Evolutionary conservation across 2,329 filamentous ascomycete genomes (phyloP), one percentile per base, ranked within the genome.

Genomic region (Akanthomyces muscarius): DNA sequence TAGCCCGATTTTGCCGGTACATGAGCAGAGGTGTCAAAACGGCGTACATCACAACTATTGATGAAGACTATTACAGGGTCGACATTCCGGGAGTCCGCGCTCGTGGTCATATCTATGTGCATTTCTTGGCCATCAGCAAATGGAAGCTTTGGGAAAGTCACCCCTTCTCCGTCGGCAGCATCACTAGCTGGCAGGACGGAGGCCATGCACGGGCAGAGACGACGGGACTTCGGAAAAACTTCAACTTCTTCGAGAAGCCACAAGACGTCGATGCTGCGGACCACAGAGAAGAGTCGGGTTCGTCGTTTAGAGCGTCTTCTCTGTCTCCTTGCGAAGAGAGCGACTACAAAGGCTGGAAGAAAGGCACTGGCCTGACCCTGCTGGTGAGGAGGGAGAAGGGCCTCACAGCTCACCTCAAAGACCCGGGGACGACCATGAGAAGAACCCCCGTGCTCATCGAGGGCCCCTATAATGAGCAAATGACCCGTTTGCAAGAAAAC

Each of bases 81-180:
- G 71, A 73, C 11, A 65, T 73, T 18, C 70, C 71, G 0, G 68
- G 66, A 0, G 65, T 72, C 1, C 55, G 66, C 4, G 65, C 65
- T 8, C 48, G 65, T 7, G 72, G 71, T 0, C 65, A 79, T 53
- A 69, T 70, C 30, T 73, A 71, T 21, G 63, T 67, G 14, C 71
- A 72, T 56, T 73, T 72, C 47, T 70, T 71, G 2, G 69, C 71
- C 0, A 53, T 73, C 0, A 70, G 67, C 1, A 53, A 47, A 11
- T 73, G 72, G 71, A 67, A 70, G 3, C 55, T 71, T 1, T 74
- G 72, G 72, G 72, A 74, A 41, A 72, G 69, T 8, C 72, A 74
- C 14, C 72, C 72, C 1, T 74, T 74, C 48, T 74, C 72, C 5
- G 67, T 73, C 1, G 66, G 70, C 6, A 65, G 33, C 36, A 44